These are phyloP conservation scores for Boletus edulis DNA, from an alignment of 768 basidiomycete species.

Conservation along the genomic window DNA sequence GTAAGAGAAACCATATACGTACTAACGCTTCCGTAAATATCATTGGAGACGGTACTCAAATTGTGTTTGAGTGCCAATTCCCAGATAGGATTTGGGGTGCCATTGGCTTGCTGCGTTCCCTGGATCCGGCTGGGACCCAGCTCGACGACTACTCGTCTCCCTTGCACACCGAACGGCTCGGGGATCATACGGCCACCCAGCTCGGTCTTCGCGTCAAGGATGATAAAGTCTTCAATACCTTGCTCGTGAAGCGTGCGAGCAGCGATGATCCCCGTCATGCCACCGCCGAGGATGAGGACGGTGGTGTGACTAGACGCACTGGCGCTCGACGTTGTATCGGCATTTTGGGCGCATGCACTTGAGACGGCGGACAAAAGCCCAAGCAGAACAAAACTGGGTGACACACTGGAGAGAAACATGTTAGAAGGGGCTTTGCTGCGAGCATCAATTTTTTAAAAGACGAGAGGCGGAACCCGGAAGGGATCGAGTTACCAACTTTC, in stretches of 20 bases:
- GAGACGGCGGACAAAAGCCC: constrained; percentile 3
- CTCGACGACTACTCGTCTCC: constrained; percentile 46
- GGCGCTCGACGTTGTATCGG: not conserved
- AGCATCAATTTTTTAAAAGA: not conserved
- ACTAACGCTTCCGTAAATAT: constrained; percentile 47
- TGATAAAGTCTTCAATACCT: constrained; percentile 55
- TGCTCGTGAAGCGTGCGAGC: constrained; percentile 55
- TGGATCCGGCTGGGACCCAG: constrained; percentile 64
- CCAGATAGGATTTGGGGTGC: constrained; percentile 59
- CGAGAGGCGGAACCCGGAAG: not conserved
- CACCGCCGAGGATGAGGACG: constrained; percentile 64
- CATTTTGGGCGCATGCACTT: constrained; percentile 8
- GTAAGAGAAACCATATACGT: constrained; percentile 14
- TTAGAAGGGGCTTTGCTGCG: not conserved
- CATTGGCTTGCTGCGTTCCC: constrained; percentile 46
- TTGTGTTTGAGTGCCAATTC: constrained; percentile 55
- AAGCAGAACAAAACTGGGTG: not conserved
- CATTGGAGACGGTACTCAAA: constrained; percentile 43
- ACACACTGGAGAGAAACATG: constrained; percentile 13
- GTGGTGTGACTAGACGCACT: constrained; percentile 19
- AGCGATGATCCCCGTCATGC: constrained; percentile 65
- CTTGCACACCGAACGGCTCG: constrained; percentile 39
- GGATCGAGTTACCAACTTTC: too few relatives aligned
- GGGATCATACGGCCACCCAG: constrained; percentile 63
- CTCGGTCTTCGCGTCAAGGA: constrained; percentile 55